A percentile compares a stretch with the other conserved stretches of the same genome.
Conservation (phyloP, 1,284 basidiomycete species). For the Clitocybe nebularis region DNA sequence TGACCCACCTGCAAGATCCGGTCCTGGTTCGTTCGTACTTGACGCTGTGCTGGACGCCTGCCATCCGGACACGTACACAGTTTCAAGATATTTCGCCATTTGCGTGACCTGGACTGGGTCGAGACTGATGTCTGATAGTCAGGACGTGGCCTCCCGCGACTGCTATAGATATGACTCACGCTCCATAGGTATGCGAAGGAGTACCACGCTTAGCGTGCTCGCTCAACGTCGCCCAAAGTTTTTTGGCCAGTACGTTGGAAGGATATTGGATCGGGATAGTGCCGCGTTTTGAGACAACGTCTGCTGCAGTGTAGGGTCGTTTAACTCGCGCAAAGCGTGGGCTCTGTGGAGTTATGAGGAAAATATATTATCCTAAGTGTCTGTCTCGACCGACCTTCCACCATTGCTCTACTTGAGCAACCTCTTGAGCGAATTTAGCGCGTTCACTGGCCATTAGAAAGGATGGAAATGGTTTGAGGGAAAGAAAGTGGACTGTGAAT, state of each 20-base stretch:
- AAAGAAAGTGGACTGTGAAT: constrained; percentile 7
- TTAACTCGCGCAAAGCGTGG: constrained; percentile 83
- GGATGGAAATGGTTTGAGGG: constrained; percentile 3
- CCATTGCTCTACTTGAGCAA: constrained; percentile 85
- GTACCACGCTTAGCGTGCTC: constrained; percentile 69
- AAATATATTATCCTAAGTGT: too few relatives aligned
- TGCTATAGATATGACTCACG: constrained; percentile 56
- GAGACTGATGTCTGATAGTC: constrained; percentile 48
- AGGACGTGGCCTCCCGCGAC: constrained; percentile 1
- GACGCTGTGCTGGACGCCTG: constrained; percentile 91
- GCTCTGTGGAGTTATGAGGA: constrained; percentile 53
- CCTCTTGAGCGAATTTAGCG: constrained; percentile 74
- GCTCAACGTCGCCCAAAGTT: constrained; percentile 73
- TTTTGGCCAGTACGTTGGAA: constrained; percentile 83
- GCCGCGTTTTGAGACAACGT: constrained; percentile 94
- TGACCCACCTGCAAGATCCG: constrained; percentile 86
- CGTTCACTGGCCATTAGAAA: constrained; percentile 57
- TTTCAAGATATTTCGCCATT: constrained; percentile 98
- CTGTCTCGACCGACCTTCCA: too few relatives aligned
- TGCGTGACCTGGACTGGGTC: constrained; percentile 97
- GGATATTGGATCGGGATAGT: constrained; percentile 86
- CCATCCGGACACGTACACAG: constrained; percentile 98
- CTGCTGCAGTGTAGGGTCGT: constrained; percentile 89
- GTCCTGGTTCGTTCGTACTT: constrained; percentile 92
- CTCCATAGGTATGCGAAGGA: constrained; percentile 94